These are phyloP conservation scores for Saturnispora hagleri DNA, from an alignment of 805 yeast species.

Conservation along the genomic window DNA sequence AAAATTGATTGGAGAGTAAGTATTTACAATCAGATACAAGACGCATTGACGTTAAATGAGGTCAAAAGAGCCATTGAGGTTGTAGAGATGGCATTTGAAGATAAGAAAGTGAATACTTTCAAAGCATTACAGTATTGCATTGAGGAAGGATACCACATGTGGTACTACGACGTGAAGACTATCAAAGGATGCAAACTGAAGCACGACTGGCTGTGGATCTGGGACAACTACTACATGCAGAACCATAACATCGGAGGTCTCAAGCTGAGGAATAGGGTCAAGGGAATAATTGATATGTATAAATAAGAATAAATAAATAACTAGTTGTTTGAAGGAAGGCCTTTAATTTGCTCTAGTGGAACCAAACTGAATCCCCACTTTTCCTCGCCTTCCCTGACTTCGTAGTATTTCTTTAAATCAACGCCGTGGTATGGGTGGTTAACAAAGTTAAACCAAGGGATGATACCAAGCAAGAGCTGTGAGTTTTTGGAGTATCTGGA, in stretches of 20 bases:
- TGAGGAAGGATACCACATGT: neutral
- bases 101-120: neutral
- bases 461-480: slow-evolving; percentile 43
- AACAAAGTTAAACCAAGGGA: slow-evolving; percentile 80
- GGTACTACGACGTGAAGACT: neutral
- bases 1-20: neutral
- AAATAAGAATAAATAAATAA: slow-evolving; percentile 2
- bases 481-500: slow-evolving; percentile 73
- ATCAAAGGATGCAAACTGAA: neutral
- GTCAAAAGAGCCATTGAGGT: neutral
- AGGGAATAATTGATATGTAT: neutral
- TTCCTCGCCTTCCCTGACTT: slow-evolving; percentile 50
- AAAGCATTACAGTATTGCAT: neutral
- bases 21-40: neutral
- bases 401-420: slow-evolving; percentile 51
- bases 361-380: slow-evolving; percentile 44
- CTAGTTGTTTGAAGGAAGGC: slow-evolving; percentile 10
- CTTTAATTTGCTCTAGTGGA: slow-evolving; percentile 41
- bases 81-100: neutral
- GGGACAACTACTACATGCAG: slow-evolving; percentile 8
- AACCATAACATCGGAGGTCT: slow-evolving; percentile 2
- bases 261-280: neutral
- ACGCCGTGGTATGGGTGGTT: slow-evolving; percentile 79
- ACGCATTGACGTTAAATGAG: neutral
- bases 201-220: slow-evolving; percentile 9